Conservation (phyloP, 2,329 filamentous ascomycete species). For the Curvularia verruculosa region DNA sequence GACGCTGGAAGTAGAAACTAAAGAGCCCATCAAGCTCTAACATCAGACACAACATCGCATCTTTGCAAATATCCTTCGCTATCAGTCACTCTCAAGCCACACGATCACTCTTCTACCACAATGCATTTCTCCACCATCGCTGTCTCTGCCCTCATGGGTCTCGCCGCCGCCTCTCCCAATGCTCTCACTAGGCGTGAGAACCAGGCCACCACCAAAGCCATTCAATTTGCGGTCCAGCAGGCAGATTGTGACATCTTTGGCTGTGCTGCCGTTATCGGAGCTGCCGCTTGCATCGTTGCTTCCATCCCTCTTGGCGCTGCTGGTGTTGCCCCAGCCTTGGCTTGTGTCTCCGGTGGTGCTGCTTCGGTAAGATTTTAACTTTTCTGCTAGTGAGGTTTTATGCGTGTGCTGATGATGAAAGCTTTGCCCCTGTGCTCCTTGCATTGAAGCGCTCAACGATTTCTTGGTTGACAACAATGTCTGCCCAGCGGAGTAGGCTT, state of each 20-base stretch:
- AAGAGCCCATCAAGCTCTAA: conserved; percentile 5
- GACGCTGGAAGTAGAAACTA: neutral
- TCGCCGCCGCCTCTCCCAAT: conserved; percentile 12
- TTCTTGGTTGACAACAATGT: conserved; percentile 15
- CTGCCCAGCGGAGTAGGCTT: conserved; percentile 1
- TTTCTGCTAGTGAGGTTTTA: neutral
- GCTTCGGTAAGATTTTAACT: conserved; percentile 8
- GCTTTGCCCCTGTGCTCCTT: conserved; percentile 15
- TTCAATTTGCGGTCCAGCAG: conserved; percentile 10
- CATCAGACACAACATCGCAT: conserved; percentile 6
- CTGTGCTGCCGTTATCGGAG: conserved; percentile 13
- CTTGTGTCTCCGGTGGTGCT: conserved; percentile 8
- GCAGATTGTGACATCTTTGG: conserved; percentile 13
- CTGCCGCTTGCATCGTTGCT: conserved; percentile 10
- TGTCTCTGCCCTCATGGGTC: conserved; percentile 13
- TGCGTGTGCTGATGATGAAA: neutral
- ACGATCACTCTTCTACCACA: neutral
- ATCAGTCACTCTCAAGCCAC: neutral
- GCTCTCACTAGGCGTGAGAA: conserved; percentile 11
- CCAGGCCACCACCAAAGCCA: conserved; percentile 13
- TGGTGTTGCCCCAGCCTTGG: conserved; percentile 8
- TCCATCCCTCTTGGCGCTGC: conserved; percentile 8
- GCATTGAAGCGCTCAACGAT: conserved; percentile 10
- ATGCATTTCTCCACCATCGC: conserved; percentile 19
- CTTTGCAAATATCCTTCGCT: conserved; percentile 3